Base-by-base conservation (phyloP, 768 basidiomycete species). In the Amanita molliuscula region DNA sequence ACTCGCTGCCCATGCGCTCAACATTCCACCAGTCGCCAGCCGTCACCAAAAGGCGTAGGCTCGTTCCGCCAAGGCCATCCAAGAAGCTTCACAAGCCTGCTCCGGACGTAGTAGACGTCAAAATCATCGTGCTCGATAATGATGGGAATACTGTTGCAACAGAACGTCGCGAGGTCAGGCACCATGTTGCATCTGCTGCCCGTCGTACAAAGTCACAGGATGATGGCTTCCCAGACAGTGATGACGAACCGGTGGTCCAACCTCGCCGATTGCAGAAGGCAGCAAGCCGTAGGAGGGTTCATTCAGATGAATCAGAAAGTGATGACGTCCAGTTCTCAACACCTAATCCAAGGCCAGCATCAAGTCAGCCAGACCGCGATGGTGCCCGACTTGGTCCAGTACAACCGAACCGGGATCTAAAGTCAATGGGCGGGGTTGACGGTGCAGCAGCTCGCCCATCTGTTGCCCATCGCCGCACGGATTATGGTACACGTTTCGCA, bases 41-140 rank as follows among this genome's bases (percentile, higher is more conserved):
- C 13, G 47, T 65, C 20, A 53, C 54, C 43, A 55, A 49, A 28
- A 64, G 23, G 26, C 31, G 15, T 16, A 50, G 36, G 33, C 29
- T 16, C 36, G 29, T 16, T 23, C 5, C 11, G 15, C 20, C 50
- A 11, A 36, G 13, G n/a, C 1, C 23, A 20, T n/a, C 4, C 4
- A 29, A 7, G 37, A 37, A 46, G 31, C 28, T 45, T 25, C 51
- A 58, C 3, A 67, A 63, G 49, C 65, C 72, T 6, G 65, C 67
- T 35, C 67, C 73, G 1, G 75, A 78, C 1, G 62, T 76, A 16
- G 72, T 87, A 10, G 71, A 79, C 35, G 67, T 87, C 44, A 82
- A 88, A 41, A 88, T 89, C 45, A 66, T 81, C 33, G 67, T 84
- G 31, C 49, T 88, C 20, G 85, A 89, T 60, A 72, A 75, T 26